phyloP scores from a whole-genome alignment of 2,329 filamentous ascomycete species.

The Chalaropsis thielavioides region DNA sequence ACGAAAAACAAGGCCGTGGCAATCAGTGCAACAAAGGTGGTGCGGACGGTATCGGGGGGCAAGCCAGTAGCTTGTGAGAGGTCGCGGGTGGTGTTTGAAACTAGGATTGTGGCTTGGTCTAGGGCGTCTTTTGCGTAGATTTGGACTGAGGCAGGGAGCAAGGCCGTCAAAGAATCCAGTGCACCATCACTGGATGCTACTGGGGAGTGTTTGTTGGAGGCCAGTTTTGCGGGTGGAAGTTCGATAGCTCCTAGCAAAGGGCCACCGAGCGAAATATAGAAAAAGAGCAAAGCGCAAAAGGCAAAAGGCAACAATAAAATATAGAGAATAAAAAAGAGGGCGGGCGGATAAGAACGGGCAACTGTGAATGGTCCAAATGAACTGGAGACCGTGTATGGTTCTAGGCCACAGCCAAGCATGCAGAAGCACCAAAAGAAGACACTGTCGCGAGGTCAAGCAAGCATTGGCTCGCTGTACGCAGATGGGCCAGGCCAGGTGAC shows the following conservation, averaged over 20 bases:
- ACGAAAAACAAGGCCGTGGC: constrained; percentile 24
- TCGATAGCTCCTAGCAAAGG: constrained; percentile 14
- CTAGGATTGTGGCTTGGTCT: constrained; percentile 25
- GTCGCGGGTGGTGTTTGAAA: constrained; percentile 36
- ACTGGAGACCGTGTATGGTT: neutral
- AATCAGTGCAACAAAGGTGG: constrained; percentile 34
- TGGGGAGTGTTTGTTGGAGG: constrained; percentile 37
- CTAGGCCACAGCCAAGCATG: neutral
- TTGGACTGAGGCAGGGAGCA: constrained; percentile 34
- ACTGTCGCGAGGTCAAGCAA: neutral
- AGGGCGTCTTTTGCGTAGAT: constrained; percentile 34
- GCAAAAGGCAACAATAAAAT: neutral
- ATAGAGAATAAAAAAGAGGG: neutral
- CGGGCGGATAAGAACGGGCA: neutral
- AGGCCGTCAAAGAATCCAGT: constrained; percentile 43
- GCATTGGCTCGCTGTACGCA: neutral
- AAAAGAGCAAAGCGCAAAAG: neutral
- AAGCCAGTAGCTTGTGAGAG: constrained; percentile 37
- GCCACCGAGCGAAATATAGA: constrained; percentile 8
- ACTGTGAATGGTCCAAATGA: constrained; percentile 7
- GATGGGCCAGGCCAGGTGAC: neutral
- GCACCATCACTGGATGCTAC: constrained; percentile 24
- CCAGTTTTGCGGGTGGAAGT: constrained; percentile 34
- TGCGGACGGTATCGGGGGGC: constrained; percentile 33
- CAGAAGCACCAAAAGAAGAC: neutral